Base-by-base conservation (phyloP, 116 monocot species). In the Iris pallida region DNA sequence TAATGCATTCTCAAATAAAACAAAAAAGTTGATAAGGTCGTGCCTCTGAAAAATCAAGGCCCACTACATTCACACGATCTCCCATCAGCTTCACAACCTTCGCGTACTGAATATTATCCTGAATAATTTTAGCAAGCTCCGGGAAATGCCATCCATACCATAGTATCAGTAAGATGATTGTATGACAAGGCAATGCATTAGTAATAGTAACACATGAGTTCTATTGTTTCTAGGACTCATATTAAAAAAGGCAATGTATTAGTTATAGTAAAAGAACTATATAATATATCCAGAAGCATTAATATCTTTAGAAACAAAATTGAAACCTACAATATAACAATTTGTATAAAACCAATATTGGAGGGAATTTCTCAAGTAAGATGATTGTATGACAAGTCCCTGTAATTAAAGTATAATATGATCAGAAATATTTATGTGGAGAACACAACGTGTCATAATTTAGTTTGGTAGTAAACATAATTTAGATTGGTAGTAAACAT, bases 91-190 rank as follows among this genome's bases (percentile, higher is more conserved):
- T 88, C 8, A 92, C 86, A 8, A 69, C 76, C 64, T 80, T 92
- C n/a, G 88, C 83, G 73, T 92, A 92, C 65, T 86, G 86, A 54
- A 88, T 92, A 57, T 92, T 88, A 56, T 92, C 88, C 42, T 71
- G 73, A 6, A 92, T 61, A 46, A 92, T 92, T 57, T 88, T 92
- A 16, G 88, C 77, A 69, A 92, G 88, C 51, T 92, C 92, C 7
- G 92, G 88, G 81, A 92, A 92, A 68, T 92, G 88, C 92, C 92
- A 92, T 0, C 92, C 92, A 75, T 92, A 88, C 88, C 92, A 92
- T 59, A n/a, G n/a, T n/a, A n/a, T n/a, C n/a, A n/a, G n/a, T n/a
- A n/a, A n/a, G n/a, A n/a, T n/a, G n/a, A n/a, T n/a, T n/a, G n/a
- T n/a, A n/a, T n/a, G n/a, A n/a, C n/a, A n/a, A n/a, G n/a, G n/a